Evolutionary conservation across 2,329 filamentous ascomycete genomes (phyloP), one percentile per base, ranked within the genome.

Genomic region (Exserohilum rostratum): DNA sequence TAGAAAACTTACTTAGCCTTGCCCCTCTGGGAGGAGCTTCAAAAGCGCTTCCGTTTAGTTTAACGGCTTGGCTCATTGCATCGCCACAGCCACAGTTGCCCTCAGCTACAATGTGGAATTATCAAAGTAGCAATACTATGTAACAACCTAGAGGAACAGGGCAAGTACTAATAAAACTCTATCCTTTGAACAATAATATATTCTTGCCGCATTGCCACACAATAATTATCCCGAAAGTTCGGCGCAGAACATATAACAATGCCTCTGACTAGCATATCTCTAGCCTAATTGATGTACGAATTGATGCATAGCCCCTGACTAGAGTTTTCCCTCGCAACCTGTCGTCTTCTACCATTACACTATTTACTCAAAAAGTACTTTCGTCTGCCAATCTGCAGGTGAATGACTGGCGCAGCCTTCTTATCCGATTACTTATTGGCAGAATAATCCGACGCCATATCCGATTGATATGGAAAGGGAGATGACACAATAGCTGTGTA

Each of bases 381-480:
- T 50, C 27, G 5, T 33, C 33, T 38, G 10, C 17, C 3, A 50
- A 10, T 38, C 47, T 38, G 12, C 4, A 11, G 9, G 17, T 10
- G 15, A 45, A 45, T 6, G 5, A 27, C 18, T 45, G 27, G 48
- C 12, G 7, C 6, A 50, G 33, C n/a, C 48, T 50, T 45, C 31
- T 51, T 15, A 27, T 50, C 22, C 27, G n/a, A 30, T 44, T 17
- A 18, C 48, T 22, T 50, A n/a, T 46, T 29, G 4, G 40, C 1
- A 51, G 3, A 12, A 50, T 50, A 15, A 51, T 34, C 45, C 18
- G n/a, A 34, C 48, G 40, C 48, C 10, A 40, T 6, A 51, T 45
- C 34, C 18, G 27, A 46, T 40, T 51, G 11, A 46, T 34, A 27
- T 51, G 39, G n/a, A 51, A 39, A 39, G 48, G 34, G 12, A 51